Evolutionary conservation across 148 eudicot genomes (phyloP), one percentile per base, ranked within the genome.

Genomic region (Salicornia ramosissima): DNA sequence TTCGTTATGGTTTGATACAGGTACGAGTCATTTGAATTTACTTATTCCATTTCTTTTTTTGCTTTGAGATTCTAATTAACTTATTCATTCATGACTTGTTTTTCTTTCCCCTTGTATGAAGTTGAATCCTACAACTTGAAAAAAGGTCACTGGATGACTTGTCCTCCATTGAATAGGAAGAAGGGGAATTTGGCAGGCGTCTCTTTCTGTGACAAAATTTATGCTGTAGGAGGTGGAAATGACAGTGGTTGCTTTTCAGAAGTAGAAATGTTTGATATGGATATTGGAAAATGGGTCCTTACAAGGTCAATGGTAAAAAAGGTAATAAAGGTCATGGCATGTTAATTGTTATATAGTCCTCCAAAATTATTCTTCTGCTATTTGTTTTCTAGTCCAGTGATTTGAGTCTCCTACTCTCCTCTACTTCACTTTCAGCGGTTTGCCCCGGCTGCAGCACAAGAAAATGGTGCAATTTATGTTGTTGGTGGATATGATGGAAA

Each of bases 401-500:
- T 71, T 40, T n/a, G 54, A 45, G 25, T 56, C 0, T 31, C 43
- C 40, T 58, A 45, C 24, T 56, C 0, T 31, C 43, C 40, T 58
- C 50, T 36, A 71, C 28, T 65, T 53, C 60, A 73, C 33, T 71
- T 79, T 45, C 86, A 88, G 95, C 80, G 95, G 28, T 86, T 82
- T 80, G 77, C 85, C 67, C 82, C 81, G 12, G 91, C 87, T 71
- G 88, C 86, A 30, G 86, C 83, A 54, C 83, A 82, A 50, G 33
- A 83, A 34, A 71, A 81, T 66, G 89, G 90, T 25, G 82, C 70
- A 29, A 60, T 91, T 15, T 91, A 88, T 78, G 88, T 82, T 60
- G 78, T 63, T 80, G 94, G 97, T 74, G 97, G 97, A 58, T 86
- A 83, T 74, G 88, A 91, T 83, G 91, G 97, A 68, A 28, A 45